phyloP scores from a whole-genome alignment of 1,284 basidiomycete genomes.

The Papiliotrema laurentii region DNA sequence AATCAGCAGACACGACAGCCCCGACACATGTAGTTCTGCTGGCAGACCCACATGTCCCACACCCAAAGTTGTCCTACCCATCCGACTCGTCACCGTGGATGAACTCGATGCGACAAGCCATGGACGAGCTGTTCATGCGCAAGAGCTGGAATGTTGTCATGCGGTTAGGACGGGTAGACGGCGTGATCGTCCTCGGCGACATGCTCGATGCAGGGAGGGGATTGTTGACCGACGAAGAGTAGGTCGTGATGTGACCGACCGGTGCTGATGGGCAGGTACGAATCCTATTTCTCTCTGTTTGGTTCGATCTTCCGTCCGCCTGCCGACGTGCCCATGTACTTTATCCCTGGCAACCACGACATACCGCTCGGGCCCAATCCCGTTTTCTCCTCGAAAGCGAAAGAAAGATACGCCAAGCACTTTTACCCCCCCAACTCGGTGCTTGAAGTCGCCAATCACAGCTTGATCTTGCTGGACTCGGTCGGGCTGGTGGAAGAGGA shows the following conservation, averaged over 20 bases:
- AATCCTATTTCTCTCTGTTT: slow-evolving; percentile 59
- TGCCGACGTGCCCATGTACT: slow-evolving; percentile 53
- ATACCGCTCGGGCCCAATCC: slow-evolving; percentile 62
- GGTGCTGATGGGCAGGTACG: slow-evolving; percentile 56
- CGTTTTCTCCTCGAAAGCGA: slow-evolving; percentile 57
- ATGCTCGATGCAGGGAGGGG: slow-evolving; percentile 67
- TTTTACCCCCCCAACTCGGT: slow-evolving; percentile 42
- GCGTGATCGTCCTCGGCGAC: slow-evolving; percentile 74
- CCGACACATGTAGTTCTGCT: slow-evolving; percentile 66
- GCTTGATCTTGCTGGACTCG: slow-evolving; percentile 67
- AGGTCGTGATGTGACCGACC: slow-evolving; percentile 39
- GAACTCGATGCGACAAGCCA: slow-evolving; percentile 52
- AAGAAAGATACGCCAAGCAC: slow-evolving; percentile 60
- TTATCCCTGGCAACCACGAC: slow-evolving; percentile 82
- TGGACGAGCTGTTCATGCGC: slow-evolving; percentile 65
- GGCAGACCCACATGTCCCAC: slow-evolving; percentile 71
- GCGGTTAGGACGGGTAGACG: slow-evolving; percentile 59
- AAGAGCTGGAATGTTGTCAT: slow-evolving; percentile 68
- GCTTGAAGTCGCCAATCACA: slow-evolving; percentile 60
- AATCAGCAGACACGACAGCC: not conserved
- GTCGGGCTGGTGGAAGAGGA: slow-evolving; percentile 72
- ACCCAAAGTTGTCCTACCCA: slow-evolving; percentile 52
- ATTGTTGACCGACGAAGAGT: slow-evolving; percentile 61
- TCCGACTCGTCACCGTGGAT: slow-evolving; percentile 37
- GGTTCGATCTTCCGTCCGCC: slow-evolving; percentile 58